Percentiles rank a stretch among this genome's conserved stretches.
These are phyloP conservation scores for Pedinophyceae sp. DNA, from an alignment of 139 green algal species.

Conservation along the genomic window DNA sequence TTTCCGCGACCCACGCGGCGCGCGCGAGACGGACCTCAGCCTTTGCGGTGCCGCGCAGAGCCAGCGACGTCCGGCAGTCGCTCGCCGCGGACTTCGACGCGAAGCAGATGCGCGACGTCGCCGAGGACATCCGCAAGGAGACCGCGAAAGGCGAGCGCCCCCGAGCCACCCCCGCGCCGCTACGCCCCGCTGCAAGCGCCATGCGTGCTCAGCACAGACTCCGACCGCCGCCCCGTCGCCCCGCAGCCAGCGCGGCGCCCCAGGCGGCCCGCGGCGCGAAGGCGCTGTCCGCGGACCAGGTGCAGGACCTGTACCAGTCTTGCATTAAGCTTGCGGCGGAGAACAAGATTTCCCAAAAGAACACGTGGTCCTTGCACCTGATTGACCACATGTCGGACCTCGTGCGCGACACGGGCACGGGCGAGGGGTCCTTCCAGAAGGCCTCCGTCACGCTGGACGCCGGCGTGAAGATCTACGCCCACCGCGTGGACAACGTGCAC, in stretches of 20 bases:
- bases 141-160: no score
- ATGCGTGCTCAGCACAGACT: no score
- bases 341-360: slow-evolving; percentile 56
- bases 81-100: neutral
- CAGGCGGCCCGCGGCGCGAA: neutral
- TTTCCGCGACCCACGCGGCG: no score
- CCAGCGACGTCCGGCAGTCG: no score
- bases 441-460: slow-evolving; percentile 70
- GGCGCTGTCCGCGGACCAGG: neutral
- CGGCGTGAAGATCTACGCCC: slow-evolving; percentile 80
- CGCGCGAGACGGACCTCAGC: no score
- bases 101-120: no score
- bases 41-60: neutral
- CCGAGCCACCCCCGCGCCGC: no score
- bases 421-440: slow-evolving; percentile 67
- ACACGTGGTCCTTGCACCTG: slow-evolving; percentile 65
- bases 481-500: slow-evolving; percentile 68
- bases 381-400: slow-evolving; percentile 71
- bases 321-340: slow-evolving; percentile 67
- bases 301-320: slow-evolving; percentile 37
- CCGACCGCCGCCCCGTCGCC: no score
- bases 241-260: no score
- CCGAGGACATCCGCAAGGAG: no score
- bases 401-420: slow-evolving; percentile 27
- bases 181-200: no score